phyloP scores from a whole-genome alignment of 164 flowering plant species.

The Stephania yunnanensis region DNA sequence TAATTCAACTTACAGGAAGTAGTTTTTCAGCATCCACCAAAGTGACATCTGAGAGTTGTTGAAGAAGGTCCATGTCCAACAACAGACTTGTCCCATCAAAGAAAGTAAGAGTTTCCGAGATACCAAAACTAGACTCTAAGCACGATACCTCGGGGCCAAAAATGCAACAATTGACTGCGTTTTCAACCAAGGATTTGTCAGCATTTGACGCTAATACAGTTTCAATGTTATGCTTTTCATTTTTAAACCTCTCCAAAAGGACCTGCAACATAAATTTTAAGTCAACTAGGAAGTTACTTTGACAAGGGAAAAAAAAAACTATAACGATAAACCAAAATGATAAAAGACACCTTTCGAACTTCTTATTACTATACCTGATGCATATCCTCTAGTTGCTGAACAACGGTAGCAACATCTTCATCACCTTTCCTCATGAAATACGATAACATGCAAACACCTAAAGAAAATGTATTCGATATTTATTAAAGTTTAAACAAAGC shows the following conservation, averaged over 20 bases:
- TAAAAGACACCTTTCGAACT: not conserved
- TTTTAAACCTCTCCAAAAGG: constrained; percentile 44
- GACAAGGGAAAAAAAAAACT: no score
- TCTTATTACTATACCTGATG: constrained; percentile 37
- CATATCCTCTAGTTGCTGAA: constrained; percentile 54
- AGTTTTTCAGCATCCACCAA: constrained; percentile 32
- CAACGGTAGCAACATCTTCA: constrained; percentile 27
- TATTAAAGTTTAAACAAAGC: not conserved
- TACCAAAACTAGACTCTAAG: constrained; percentile 24
- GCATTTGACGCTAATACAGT: constrained; percentile 12
- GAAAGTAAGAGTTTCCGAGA: constrained; percentile 59
- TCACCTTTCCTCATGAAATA: constrained; percentile 29
- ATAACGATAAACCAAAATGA: not conserved
- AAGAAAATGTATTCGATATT: not conserved
- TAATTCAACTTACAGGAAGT: constrained; percentile 15
- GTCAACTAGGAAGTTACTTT: not conserved
- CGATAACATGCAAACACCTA: constrained; percentile 67
- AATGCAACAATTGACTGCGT: constrained; percentile 45
- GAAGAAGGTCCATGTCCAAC: constrained; percentile 54
- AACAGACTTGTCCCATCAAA: constrained; percentile 48
- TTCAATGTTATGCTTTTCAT: constrained; percentile 45
- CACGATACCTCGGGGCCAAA: constrained; percentile 34
- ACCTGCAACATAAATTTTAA: constrained; percentile 29
- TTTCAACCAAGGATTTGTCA: constrained; percentile 10
- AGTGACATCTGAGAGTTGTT: constrained; percentile 33